Evolutionary conservation across 805 yeast species (phyloP), one percentile per base, ranked within the genome.

Genomic region (Ogataea trehalophila): DNA sequence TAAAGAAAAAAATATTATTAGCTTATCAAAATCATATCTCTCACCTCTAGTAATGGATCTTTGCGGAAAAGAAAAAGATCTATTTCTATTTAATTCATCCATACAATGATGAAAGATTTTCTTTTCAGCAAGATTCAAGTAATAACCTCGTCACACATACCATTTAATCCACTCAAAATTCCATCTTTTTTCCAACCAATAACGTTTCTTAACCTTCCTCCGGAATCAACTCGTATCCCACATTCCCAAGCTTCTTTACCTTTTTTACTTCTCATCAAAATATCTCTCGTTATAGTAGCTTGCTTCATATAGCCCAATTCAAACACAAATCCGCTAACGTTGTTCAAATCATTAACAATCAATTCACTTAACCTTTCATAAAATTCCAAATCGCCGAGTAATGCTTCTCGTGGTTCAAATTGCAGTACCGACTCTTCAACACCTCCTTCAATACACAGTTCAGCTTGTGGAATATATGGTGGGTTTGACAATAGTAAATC

Each of bases 401-500:
- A 69, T 0, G 98, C 98, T 16, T 79, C 60, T 23, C 61, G 57
- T 0, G 99, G 98, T 66, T 92, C 99, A 63, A 76, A 83, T 13
- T 65, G 37, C 37, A 75, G 67, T 0, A 92, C 98, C 0, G 96
- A 85, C 40, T 58, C 61, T 47, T 81, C 85, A 0, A 81, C 78
- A 3, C 79, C 81, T 36, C 63, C 60, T 8, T 41, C 48, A 4
- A 64, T 57, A 9, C 51, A 51, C 57, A 76, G 76, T 42, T 82
- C 81, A 0, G 52, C 41, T 2, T 31, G 7, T 0, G 87, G 80
- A 6, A 91, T 83, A 60, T 92, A 92, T 0, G 99, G 99, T 0
- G 99, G 99, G 56, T 92, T 92, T n/a, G 96, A 79, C 0, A 83
- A 75, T 0, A 94, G 60, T 3, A 92, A 45, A 49, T 84, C 85